Conservation (phyloP, 352 stramenopile species). For the Thraustotheca clavata region DNA sequence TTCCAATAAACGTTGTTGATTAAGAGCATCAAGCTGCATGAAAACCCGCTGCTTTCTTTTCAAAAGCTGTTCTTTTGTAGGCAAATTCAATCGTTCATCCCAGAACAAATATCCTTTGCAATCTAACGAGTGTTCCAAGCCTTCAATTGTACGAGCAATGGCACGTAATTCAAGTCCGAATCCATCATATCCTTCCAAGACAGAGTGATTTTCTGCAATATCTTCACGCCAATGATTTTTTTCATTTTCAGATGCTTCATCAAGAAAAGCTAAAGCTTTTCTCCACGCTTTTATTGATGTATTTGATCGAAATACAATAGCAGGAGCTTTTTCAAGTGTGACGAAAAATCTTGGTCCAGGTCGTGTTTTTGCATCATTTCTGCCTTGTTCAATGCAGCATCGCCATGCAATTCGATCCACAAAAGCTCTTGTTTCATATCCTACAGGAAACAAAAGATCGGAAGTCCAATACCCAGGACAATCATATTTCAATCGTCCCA, state of each 20-base stretch:
- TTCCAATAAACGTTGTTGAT: background rate
- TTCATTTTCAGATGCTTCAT: background rate
- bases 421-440: conserved; percentile 51
- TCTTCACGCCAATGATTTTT: conserved; percentile 2
- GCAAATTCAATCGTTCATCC: conserved; percentile 57
- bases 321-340: conserved; percentile 41
- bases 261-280: conserved; percentile 40
- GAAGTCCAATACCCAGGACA: conserved; percentile 61
- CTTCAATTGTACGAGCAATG: conserved; percentile 65
- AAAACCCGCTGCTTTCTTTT: background rate
- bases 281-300: conserved; percentile 75
- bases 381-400: conserved; percentile 28
- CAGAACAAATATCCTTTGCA: conserved; percentile 79
- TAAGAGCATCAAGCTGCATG: background rate
- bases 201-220: background rate
- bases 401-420: conserved; percentile 30
- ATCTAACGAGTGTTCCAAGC: conserved; percentile 45
- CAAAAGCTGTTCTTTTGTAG: background rate
- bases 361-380: conserved; percentile 72
- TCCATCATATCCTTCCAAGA: conserved; percentile 41
- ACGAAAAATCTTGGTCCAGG: conserved; percentile 74
- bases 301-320: conserved; percentile 71
- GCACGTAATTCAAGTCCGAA: conserved; percentile 70
- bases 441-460: conserved; percentile 73
- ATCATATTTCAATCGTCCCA: conserved; percentile 39